Conservation (phyloP, 805 yeast genomes). For the Metschnikowia kofuensis region DNA sequence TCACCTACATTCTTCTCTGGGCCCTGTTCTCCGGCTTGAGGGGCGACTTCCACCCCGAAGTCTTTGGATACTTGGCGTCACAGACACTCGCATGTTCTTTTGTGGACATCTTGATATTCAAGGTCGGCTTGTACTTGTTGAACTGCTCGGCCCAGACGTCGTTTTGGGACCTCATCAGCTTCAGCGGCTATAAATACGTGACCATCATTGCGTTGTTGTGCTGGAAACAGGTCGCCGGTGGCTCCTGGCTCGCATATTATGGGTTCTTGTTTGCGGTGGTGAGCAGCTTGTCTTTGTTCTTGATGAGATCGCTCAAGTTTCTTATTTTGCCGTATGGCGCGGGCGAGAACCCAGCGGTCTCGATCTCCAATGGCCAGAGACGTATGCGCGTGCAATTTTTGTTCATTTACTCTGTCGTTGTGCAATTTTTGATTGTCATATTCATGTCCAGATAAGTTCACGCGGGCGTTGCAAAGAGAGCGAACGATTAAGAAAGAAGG, state of each 20-base stretch:
- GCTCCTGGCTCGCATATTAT: slow-evolving; percentile 35
- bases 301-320: slow-evolving; percentile 67
- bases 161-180: slow-evolving; percentile 80
- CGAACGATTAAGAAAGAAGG: not conserved
- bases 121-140: slow-evolving; percentile 78
- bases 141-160: slow-evolving; percentile 58
- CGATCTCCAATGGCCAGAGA: slow-evolving; percentile 63
- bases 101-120: slow-evolving; percentile 71
- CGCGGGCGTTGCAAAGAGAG: not conserved
- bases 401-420: slow-evolving; percentile 76
- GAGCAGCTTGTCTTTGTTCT: slow-evolving; percentile 51
- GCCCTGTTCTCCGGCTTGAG: slow-evolving; percentile 81
- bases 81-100: slow-evolving; percentile 81
- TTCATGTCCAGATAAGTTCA: slow-evolving; percentile 41
- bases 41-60: slow-evolving; percentile 90
- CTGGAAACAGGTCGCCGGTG: slow-evolving; percentile 44
- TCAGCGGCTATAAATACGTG: slow-evolving; percentile 92
- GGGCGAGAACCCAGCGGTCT: slow-evolving; percentile 46
- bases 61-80: slow-evolving; percentile 82
- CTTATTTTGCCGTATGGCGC: slow-evolving; percentile 55
- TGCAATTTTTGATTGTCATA: slow-evolving; percentile 77
- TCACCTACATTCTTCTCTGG: slow-evolving; percentile 81
- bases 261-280: slow-evolving; percentile 32
- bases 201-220: slow-evolving; percentile 62
- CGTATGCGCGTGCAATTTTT: slow-evolving; percentile 83